Base-by-base conservation (phyloP, 345 rosid species). In the Bruguiera gymnorhiza region DNA sequence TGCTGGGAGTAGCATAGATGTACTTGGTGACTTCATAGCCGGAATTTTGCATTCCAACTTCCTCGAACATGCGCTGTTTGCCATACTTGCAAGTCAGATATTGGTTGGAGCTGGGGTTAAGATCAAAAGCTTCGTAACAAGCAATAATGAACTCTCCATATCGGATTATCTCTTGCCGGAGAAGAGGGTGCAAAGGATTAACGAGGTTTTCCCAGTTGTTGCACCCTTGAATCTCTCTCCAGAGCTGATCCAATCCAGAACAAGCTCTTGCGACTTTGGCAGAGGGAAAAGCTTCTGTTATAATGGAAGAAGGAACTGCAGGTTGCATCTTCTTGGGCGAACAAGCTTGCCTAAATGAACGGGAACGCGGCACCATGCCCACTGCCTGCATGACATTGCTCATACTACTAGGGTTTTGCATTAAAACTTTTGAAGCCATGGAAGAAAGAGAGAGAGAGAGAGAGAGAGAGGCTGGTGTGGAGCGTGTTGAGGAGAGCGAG, bases 161-260 rank as follows among this genome's bases (percentile, higher is more conserved):
- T 3, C 97, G 88, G 37, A 90, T 83, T 27, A 89, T 86, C 82
- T 93, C 98, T 36, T 83, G 78, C 6, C 81, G 86, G 27, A 93
- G 97, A 53, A 89, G 85, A 56, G 94, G 96, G 65, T 82, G 89
- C 76, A 93, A 84, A 66, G 98, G 94, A 6, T 89, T 81, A 27
- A 93, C 74, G 2, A 93, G 92, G 54, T 85, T 81, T 59, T 91
- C 87, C 98, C 98, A 93, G 74, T 91, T 76, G 68, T 81, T 76
- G 6, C 79, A 88, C 57, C 98, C 97, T 48, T 89, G 97, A 27
- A 93, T 56, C 73, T 91, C 92, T 70, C 86, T 84, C 98, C 96
- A 91, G 16, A 80, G 69, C 26, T 63, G 69, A 68, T 79, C 66
- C 62, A 87, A 82, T 20, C 36, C 34, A 3, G 57, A 36, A 3